These are phyloP conservation scores for Escovopsis weberi DNA, from an alignment of 2,329 filamentous ascomycete genomes.

Conservation along the genomic window DNA sequence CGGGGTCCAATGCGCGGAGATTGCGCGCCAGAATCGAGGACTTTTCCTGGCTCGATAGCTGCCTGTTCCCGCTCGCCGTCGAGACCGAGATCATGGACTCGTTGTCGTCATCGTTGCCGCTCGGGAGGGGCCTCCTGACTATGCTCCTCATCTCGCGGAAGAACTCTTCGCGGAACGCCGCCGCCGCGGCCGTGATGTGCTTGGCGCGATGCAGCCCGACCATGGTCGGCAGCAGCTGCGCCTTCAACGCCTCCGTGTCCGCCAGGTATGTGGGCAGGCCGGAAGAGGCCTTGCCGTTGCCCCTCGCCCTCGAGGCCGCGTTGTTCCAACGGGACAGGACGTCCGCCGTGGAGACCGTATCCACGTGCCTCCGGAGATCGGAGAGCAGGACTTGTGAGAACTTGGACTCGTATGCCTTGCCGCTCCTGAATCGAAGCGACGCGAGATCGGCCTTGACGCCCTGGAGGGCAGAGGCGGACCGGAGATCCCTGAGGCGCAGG, in stretches of 20 bases:
- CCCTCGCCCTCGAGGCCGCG: conserved; percentile 57
- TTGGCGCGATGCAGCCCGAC: conserved; percentile 68
- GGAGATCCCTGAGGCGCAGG: conserved; percentile 48
- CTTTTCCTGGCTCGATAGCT: conserved; percentile 71
- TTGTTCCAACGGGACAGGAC: conserved; percentile 77
- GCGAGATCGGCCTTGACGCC: conserved; percentile 66
- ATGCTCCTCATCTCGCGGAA: conserved; percentile 75
- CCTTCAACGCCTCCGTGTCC: conserved; percentile 55
- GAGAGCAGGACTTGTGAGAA: conserved; percentile 65
- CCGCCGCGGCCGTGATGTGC: conserved; percentile 67
- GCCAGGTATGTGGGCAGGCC: conserved; percentile 66
- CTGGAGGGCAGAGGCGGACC: conserved; percentile 63
- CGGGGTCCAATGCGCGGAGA: conserved; percentile 64
- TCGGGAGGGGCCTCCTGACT: conserved; percentile 74
- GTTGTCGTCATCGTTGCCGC: conserved; percentile 85
- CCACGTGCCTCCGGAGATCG: conserved; percentile 70
- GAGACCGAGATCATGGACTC: conserved; percentile 80
- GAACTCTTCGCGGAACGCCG: conserved; percentile 69
- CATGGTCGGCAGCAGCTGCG: conserved; percentile 55
- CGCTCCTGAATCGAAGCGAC: conserved; percentile 64
- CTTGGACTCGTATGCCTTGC: conserved; percentile 69
- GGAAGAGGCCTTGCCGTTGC: conserved; percentile 51
- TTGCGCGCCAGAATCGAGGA: conserved; percentile 80
- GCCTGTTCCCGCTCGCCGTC: conserved; percentile 53
- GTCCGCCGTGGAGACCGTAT: conserved; percentile 52